These are phyloP conservation scores for Spathaspora passalidarum DNA, from an alignment of 805 yeast species.

Conservation along the genomic window DNA sequence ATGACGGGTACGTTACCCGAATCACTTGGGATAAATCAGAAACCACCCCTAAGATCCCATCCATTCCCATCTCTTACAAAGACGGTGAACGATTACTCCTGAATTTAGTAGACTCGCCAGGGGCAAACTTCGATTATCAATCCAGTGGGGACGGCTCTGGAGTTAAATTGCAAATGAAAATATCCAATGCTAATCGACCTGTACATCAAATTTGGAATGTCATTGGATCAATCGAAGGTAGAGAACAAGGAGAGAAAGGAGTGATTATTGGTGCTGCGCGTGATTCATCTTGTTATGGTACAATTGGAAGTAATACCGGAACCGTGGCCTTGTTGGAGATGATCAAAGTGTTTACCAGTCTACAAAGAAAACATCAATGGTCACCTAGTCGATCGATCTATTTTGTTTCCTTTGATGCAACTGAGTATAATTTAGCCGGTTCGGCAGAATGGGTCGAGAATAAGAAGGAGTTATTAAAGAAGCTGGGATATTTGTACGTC, in stretches of 20 bases:
- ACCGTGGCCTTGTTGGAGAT: slow-evolving; percentile 70
- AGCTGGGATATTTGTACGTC: slow-evolving; percentile 66
- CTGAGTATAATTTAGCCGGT: slow-evolving; percentile 80
- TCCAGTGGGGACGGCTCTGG: slow-evolving; percentile 24
- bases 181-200: slow-evolving; percentile 42
- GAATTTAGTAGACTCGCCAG: slow-evolving; percentile 15
- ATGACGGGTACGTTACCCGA: slow-evolving; percentile 35
- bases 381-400: slow-evolving; percentile 76
- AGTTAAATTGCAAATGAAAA: slow-evolving; percentile 21
- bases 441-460: slow-evolving; percentile 73
- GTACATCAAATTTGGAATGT: slow-evolving; percentile 76
- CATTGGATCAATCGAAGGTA: slow-evolving; percentile 71
- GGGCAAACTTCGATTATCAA: slow-evolving; percentile 25
- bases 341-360: slow-evolving; percentile 60
- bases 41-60: slow-evolving; percentile 68
- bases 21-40: slow-evolving; percentile 44
- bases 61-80: slow-evolving; percentile 71
- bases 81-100: slow-evolving; percentile 50
- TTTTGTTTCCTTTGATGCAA: slow-evolving; percentile 82
- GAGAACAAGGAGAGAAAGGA: slow-evolving; percentile 73
- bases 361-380: slow-evolving; percentile 71
- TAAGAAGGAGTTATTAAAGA: slow-evolving; percentile 48
- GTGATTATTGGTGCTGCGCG: slow-evolving; percentile 80
- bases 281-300: slow-evolving; percentile 77
- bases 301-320: slow-evolving; percentile 69